Base-by-base conservation (phyloP, 2,329 filamentous ascomycete genomes). In the Bertia moriformis region DNA sequence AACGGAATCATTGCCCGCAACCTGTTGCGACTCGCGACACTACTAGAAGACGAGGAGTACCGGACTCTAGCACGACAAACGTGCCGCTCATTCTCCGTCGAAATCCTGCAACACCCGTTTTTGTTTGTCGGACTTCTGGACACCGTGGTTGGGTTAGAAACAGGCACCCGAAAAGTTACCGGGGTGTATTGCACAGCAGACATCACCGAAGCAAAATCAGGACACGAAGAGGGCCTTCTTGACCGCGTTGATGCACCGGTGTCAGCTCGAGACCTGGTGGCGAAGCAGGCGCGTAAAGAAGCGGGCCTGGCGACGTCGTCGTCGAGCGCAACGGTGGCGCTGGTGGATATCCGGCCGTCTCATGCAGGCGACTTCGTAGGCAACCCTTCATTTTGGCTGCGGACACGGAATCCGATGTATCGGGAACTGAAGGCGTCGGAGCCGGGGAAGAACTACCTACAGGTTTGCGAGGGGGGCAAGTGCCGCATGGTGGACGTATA, bases 91-190 rank as follows among this genome's bases (percentile, higher is more conserved):
- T 82, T 82, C 47, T 70, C 78, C 17, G 73, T 77, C 0, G 77
- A 82, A 49, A 64, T 80, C 39, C 65, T 78, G 51, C 76, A 81
- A 47, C 77, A 81, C 43, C 76, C 77, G 0, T 78, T 78, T 51
- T 58, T 80, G 1, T 81, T 77, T 49, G 32, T 35, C 7, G 32
- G 32, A 13, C 10, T 35, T 12, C 32, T 35, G 12, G 32, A 35
- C 15, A 15, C 17, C 10, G 15, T 35, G 10, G 32, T 35, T 7
- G 32, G 32, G 17, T 15, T 35, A 18, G 10, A 35, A 18, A 35
- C 15, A 7, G 15, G 12, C 12, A 35, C 32, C 7, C 32, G 32
- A 7, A 35, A 7, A 7, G 32, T 35, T 7, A 35, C 32, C 7
- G 32, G 32, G 10, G 32, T 35, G 12, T 35, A 14, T 15, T 10